phyloP scores from a whole-genome alignment of 768 basidiomycete species.

The Lactifluus subvellereus region DNA sequence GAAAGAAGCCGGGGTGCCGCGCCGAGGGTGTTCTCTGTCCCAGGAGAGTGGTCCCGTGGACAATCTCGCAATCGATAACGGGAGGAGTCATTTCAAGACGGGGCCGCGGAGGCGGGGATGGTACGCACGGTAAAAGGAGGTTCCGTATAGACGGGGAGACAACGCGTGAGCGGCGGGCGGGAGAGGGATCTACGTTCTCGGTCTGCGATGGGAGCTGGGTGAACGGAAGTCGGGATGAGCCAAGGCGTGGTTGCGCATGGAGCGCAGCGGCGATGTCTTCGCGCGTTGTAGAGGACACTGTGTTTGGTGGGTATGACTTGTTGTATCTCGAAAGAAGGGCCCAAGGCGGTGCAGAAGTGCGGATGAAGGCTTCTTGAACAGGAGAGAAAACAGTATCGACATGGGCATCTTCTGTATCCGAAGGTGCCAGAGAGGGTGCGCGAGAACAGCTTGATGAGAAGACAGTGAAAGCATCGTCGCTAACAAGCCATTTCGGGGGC shows the following conservation, averaged over 20 bases:
- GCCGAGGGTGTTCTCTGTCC: slow-evolving; percentile 6
- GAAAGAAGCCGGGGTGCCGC: slow-evolving; percentile 9
- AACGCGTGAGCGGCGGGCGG: slow-evolving; percentile 9
- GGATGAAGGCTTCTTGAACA: slow-evolving; percentile 16
- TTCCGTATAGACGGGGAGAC: slow-evolving; percentile 15
- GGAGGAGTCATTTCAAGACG: not conserved
- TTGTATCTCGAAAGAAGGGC: slow-evolving; percentile 5
- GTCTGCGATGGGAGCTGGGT: not conserved
- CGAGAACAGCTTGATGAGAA: slow-evolving; percentile 15
- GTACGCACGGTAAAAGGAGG: slow-evolving; percentile 11
- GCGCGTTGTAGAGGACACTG: slow-evolving; percentile 6
- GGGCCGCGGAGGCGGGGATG: slow-evolving; percentile 16
- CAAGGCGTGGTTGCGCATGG: slow-evolving; percentile 19
- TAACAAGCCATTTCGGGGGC: slow-evolving; percentile 15
- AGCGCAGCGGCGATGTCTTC: slow-evolving; percentile 23
- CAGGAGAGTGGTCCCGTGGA: not conserved
- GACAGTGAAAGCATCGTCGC: slow-evolving; percentile 22
- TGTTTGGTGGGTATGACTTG: not conserved
- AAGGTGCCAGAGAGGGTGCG: slow-evolving; percentile 18
- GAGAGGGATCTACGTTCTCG: not conserved
- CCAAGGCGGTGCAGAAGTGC: not conserved
- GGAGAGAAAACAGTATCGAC: slow-evolving; percentile 5
- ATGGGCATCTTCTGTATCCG: slow-evolving; percentile 15
- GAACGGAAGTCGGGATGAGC: not conserved
- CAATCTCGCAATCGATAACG: slow-evolving; percentile 11